phyloP scores from a whole-genome alignment of 352 stramenopile genomes.

The Phytopythium delawarense region DNA sequence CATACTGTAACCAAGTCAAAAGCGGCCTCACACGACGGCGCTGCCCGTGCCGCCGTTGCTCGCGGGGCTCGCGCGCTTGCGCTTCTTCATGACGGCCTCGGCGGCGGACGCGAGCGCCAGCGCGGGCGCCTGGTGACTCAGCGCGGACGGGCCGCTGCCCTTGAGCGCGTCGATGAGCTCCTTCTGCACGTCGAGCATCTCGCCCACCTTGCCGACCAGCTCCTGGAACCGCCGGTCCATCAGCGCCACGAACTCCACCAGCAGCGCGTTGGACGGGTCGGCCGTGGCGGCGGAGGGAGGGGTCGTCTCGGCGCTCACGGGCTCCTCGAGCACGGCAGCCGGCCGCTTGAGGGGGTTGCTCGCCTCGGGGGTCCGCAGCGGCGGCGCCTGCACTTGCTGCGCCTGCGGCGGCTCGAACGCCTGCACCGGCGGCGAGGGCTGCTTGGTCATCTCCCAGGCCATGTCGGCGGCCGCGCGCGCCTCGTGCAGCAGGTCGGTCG shows the following conservation, averaged over 20 bases:
- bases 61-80: constrained; percentile 12
- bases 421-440: not conserved
- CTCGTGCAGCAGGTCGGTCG: not conserved
- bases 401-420: not conserved
- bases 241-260: constrained; percentile 54
- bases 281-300: not conserved
- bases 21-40: constrained; percentile 6
- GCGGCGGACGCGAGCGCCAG: constrained; percentile 29
- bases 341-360: constrained; percentile 18
- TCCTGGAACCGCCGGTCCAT: constrained; percentile 75
- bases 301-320: not conserved
- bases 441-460: constrained; percentile 6
- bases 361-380: not conserved
- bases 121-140: constrained; percentile 22
- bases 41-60: constrained; percentile 7
- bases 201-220: constrained; percentile 65
- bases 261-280: constrained; percentile 31
- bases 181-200: constrained; percentile 74
- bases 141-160: constrained; percentile 19
- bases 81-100: constrained; percentile 37
- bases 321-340: constrained; percentile 19
- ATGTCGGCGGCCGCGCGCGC: constrained; percentile 3
- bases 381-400: not conserved
- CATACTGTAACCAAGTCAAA: constrained; percentile 5
- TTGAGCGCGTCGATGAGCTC: constrained; percentile 60